Percentiles rank a stretch among this genome's conserved stretches.
These are phyloP conservation scores for slime mould (Dictyostelium discoideum) DNA, from an alignment of 78 protist species.

Conservation along the genomic window dicty_2.7 NC_007089.4:5795001-5795500, in stretches of 20 bases:
- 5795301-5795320: not conserved
- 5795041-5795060: conserved; percentile 16
- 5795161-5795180: not conserved
- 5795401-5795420: too few species aligned
- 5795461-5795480: too few species aligned
- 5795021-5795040: conserved; percentile 76
- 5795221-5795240: not conserved
- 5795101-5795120: conserved; percentile 30
- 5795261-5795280: too few species aligned
- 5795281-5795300: not conserved
- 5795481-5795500: too few species aligned
- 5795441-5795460: too few species aligned
- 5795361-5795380: too few species aligned
- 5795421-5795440: too few species aligned
- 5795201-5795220: not conserved
- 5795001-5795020: not conserved
- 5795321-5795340: not conserved
- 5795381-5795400: not conserved
- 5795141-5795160: not conserved
- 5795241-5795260: not conserved
- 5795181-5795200: not conserved
- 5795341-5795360: not conserved
- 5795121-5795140: not conserved
- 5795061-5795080: conserved; percentile 36
- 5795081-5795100: conserved; percentile 59